Percentiles rank a stretch among this genome's conserved stretches.
These are phyloP conservation scores for Barbatosphaeria neglecta DNA, from an alignment of 495 filamentous ascomycete species.

Conservation along the genomic window DNA sequence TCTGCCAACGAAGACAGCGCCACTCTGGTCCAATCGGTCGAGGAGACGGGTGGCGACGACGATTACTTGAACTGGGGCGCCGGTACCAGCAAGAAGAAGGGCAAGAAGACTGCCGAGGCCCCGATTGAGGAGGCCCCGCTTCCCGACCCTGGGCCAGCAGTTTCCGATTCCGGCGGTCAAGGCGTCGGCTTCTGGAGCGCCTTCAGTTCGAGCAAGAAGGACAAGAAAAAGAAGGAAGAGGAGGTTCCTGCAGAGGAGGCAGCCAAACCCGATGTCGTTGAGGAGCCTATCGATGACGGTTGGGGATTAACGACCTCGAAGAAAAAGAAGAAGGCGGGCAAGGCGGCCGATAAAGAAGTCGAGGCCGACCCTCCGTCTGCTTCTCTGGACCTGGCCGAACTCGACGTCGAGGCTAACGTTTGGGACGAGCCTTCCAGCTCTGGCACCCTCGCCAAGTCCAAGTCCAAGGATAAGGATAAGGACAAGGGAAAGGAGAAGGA, in stretches of 20 bases:
- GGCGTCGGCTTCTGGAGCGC: conserved; percentile 23
- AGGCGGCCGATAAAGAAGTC: conserved; percentile 12
- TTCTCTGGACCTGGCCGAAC: conserved; percentile 7
- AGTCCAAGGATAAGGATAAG: conserved; percentile 9
- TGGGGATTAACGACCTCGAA: conserved; percentile 21
- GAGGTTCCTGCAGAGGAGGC: conserved; percentile 16
- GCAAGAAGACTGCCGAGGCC: conserved; percentile 17
- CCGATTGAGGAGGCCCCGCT: conserved; percentile 8
- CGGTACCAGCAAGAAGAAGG: conserved; percentile 20
- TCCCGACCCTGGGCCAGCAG: conserved; percentile 6
- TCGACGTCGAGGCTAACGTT: not conserved
- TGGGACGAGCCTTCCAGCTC: conserved; percentile 3
- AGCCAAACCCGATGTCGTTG: conserved; percentile 27
- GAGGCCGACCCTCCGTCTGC: conserved; percentile 11
- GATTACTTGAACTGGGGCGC: conserved; percentile 20
- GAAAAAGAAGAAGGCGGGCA: conserved; percentile 29
- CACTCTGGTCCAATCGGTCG: not conserved
- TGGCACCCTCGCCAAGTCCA: conserved; percentile 1
- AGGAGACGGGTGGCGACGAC: conserved; percentile 7
- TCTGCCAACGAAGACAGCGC: not conserved
- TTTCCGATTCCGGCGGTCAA: conserved; percentile 10
- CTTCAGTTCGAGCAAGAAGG: conserved; percentile 20
- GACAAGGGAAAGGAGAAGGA: conserved; percentile 7
- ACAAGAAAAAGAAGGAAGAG: conserved; percentile 16
- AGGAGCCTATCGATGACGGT: conserved; percentile 26